Base-by-base conservation (phyloP, 805 yeast species). In the Cyberlindnera maritima region DNA sequence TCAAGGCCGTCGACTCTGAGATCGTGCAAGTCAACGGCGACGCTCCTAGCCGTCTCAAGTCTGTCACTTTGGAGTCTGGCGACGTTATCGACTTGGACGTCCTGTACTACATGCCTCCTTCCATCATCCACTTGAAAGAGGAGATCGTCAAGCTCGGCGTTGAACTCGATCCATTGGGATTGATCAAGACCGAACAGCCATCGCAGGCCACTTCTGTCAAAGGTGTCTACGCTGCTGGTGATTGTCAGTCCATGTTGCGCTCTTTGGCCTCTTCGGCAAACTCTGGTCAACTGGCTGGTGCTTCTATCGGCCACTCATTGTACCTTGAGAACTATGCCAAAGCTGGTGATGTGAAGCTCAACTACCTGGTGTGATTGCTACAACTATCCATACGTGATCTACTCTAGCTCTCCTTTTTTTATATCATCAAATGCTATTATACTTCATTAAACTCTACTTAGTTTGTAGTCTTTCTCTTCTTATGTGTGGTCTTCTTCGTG, bases 401-500 rank as follows among this genome's bases (percentile, higher is more conserved):
- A n/a, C 25, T 21, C 5, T 9, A 21, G 8, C 9, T 21, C 25
- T 21, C 9, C 25, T 21, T 21, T 32, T 15, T n/a, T 15, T 32
- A 9, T 17, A 9, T 32, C 35, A 15, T 32, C n/a, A 32, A 15
- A 32, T 32, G 35, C 20, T 32, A 32, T 15, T 32, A n/a, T n/a
- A 32, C 19, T 15, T 21, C 25, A n/a, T 18, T 28, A 18, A 15
- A n/a, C 13, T 25, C 7, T 18, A 7, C 17, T 19, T 35, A 17
- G 28, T 35, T 15, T 31, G 25, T 19, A 20, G 31, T 29, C 26
- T 49, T 44, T 29, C 41, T 41, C 39, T 45, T 51, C 37, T 48
- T 47, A 36, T 51, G 43, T n/a, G 17, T 31, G n/a, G 33, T 32
- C 20, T 44, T 53, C 48, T 26, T 38, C 23, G 43, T 49, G 1